Evolutionary conservation across 2,329 filamentous ascomycete genomes (phyloP).

Genomic region (Neonectria hederae): DNA sequence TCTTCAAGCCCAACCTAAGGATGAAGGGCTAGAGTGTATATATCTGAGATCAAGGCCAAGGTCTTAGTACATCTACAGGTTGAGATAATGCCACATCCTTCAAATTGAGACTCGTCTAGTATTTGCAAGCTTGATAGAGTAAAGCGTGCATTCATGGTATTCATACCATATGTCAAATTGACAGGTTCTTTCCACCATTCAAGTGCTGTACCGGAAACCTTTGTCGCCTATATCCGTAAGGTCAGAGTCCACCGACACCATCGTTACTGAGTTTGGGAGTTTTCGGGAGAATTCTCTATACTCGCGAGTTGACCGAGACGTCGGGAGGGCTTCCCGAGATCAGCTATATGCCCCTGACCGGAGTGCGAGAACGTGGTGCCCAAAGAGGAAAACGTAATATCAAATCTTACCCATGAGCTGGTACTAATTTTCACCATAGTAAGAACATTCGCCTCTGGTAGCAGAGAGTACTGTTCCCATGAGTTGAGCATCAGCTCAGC

Average conservation of each 20-base stretch:
- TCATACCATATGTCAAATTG: neutral
- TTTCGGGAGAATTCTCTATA: neutral
- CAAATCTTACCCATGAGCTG: neutral
- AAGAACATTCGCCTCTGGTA: neutral
- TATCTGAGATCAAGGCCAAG: neutral
- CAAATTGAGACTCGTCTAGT: neutral
- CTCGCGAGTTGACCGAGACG: neutral
- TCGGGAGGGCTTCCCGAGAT: slow-evolving; percentile 8
- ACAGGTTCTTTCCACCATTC: neutral
- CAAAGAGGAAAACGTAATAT: neutral
- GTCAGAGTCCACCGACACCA: slow-evolving; percentile 30
- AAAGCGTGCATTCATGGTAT: neutral
- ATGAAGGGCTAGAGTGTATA: too few relatives aligned
- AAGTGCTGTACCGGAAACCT: slow-evolving; percentile 38
- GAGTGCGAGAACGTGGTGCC: neutral
- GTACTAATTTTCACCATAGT: neutral
- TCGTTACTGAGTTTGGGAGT: neutral
- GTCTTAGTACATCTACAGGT: neutral
- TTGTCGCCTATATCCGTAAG: slow-evolving; percentile 39
- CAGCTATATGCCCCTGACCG: neutral
- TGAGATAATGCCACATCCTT: neutral
- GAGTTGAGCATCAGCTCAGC: neutral
- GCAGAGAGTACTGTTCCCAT: neutral
- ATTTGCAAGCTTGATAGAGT: neutral
- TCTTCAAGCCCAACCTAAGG: too few relatives aligned